Conservation (phyloP, 75 land plant genomes). For the Chamaecyparis obtusa region DNA sequence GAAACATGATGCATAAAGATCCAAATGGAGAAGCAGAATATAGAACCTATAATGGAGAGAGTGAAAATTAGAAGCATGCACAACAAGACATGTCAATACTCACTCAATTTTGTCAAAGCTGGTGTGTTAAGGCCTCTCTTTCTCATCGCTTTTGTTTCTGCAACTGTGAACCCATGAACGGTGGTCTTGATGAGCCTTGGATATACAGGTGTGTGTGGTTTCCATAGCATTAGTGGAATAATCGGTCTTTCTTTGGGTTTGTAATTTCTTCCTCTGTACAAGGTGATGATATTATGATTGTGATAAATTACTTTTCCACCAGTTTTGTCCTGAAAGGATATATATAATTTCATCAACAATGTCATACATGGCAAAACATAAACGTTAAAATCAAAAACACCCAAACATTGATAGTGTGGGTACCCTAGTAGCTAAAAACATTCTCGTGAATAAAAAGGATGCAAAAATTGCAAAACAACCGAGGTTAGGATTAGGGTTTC, state of each 20-base stretch:
- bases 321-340: conserved; percentile 74
- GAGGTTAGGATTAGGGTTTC: no score
- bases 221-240: conserved; percentile 85
- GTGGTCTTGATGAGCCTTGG: conserved; percentile 69
- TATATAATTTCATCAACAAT: not conserved
- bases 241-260: conserved; percentile 61
- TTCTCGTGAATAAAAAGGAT: no score
- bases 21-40: not conserved
- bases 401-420: not conserved
- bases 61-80: not conserved
- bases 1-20: not conserved
- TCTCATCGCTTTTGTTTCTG: conserved; percentile 74
- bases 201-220: conserved; percentile 75
- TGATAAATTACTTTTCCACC: conserved; percentile 68
- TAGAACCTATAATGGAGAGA: not conserved
- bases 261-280: conserved; percentile 81
- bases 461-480: no score
- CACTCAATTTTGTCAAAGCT: conserved; percentile 60
- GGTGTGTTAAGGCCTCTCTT: conserved; percentile 58
- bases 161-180: conserved; percentile 66
- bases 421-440: no score
- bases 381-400: not conserved
- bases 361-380: not conserved
- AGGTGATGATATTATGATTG: conserved; percentile 52
- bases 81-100: not conserved